Evolutionary conservation across 164 flowering plant species (phyloP), one percentile per base, ranked within the genome.

Genomic region (Aristolochia fimbriata): DNA sequence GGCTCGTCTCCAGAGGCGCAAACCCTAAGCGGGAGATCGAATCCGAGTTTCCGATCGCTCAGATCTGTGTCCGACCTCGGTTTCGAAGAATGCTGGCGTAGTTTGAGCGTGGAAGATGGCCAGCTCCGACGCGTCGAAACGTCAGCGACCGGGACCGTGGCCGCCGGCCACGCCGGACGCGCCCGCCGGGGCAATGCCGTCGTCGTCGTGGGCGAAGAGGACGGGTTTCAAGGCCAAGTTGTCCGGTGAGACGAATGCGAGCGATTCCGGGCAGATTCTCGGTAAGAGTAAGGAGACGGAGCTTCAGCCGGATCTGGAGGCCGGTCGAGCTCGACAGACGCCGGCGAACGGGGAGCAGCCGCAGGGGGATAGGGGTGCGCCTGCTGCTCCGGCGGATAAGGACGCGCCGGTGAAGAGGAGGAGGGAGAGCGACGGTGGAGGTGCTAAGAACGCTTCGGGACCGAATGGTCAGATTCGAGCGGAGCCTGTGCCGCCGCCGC

Each of bases 201-300:
- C 91, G 7, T 61, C 88, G 14, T 78, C 96, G 0, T 90, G 99
- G 99, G 99, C 99, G 2, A 86, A 80, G 74, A 68, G 74, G 43
- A 88, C 97, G 24, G 95, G 96, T 0, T 93, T 93, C 78, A 76
- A 78, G 13, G 82, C 94, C 16, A 86, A 79, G 68, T 81, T 90
- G 67, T 93, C 98, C 23, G 98, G 98, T 1, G 98, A 93, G 79
- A 72, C 92, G 51, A 83, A 77, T 73, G 86, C 80, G 55, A 67
- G 73, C 43, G 79, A 84, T 51, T 87, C 96, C 25, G 94, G 89
- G 16, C 90, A 76, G 68, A 75, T 84, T 53, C 48, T 65, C 0
- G 57, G 66, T 4, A 62, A 68, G 14, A 73, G 55, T 54, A 77
- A 77, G 50, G 60, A 62, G 33, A 9, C 49, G 17, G 64, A 25